Percentiles rank a stretch among this genome's conserved stretches.
phyloP scores from a whole-genome alignment of 345 rosid species.

The Turritis glabra region DNA sequence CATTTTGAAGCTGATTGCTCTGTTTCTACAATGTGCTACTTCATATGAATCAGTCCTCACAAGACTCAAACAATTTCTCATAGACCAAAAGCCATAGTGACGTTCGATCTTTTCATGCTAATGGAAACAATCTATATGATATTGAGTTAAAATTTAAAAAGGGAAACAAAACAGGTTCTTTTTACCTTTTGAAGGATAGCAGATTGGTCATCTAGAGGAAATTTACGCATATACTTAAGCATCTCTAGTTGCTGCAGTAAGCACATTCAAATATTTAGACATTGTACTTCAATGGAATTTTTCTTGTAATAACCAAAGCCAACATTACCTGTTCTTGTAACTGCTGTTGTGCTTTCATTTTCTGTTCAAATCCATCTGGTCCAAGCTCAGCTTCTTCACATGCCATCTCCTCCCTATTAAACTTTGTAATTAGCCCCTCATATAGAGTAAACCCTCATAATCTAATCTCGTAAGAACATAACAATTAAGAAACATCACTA shows the following conservation, averaged over 20 bases:
- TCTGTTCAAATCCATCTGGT: conserved; percentile 58
- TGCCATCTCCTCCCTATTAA: conserved; percentile 63
- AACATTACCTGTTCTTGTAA: conserved; percentile 59
- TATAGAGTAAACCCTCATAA: background rate
- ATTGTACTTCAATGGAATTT: background rate
- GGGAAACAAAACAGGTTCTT: background rate
- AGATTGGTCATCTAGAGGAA: conserved; percentile 68
- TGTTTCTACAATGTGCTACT: too few species aligned
- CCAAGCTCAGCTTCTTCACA: conserved; percentile 91
- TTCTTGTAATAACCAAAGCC: background rate
- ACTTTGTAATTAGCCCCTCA: background rate
- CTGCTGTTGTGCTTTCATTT: conserved; percentile 51
- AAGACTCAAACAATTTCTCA: background rate
- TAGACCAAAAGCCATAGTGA: background rate
- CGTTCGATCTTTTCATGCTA: background rate
- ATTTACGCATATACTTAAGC: conserved; percentile 74
- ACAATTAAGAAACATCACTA: background rate
- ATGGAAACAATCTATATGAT: background rate
- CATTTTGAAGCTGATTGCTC: too few species aligned
- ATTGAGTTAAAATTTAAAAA: background rate
- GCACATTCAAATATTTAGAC: background rate
- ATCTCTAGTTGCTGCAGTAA: conserved; percentile 76
- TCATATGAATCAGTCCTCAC: background rate
- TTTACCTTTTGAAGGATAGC: conserved; percentile 66
- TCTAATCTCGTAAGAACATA: background rate